Evolutionary conservation across 495 filamentous ascomycete genomes (phyloP).

Genomic region (Niebla homalea): DNA sequence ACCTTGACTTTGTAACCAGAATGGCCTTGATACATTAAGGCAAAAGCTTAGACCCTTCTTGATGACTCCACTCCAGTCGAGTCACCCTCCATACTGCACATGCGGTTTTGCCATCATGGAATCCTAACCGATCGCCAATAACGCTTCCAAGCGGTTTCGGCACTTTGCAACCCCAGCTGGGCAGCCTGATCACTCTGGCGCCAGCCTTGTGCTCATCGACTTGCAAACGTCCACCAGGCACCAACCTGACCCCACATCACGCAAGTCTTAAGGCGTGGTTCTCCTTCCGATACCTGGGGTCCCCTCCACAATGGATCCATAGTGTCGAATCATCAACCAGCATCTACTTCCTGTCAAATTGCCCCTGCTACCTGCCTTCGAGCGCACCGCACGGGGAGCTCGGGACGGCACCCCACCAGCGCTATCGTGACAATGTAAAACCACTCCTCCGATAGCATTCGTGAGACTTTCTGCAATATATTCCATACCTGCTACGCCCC

Average conservation of each 20-base stretch:
- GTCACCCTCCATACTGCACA: too few relatives aligned
- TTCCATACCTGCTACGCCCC: neutral
- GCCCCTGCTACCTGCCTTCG: too few relatives aligned
- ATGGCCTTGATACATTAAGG: too few relatives aligned
- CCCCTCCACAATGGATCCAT: slow-evolving; percentile 3
- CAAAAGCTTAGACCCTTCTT: too few relatives aligned
- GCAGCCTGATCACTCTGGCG: slow-evolving; percentile 1
- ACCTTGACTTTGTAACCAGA: too few relatives aligned
- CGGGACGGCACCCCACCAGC: too few relatives aligned
- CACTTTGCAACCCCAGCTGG: slow-evolving; percentile 17
- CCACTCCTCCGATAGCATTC: too few relatives aligned
- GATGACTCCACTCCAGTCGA: neutral
- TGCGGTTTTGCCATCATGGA: too few relatives aligned
- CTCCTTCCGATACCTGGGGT: neutral
- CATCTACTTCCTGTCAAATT: too few relatives aligned
- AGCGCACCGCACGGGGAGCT: too few relatives aligned
- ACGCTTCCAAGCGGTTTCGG: slow-evolving; percentile 12
- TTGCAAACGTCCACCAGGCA: slow-evolving; percentile 9
- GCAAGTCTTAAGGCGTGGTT: slow-evolving; percentile 2
- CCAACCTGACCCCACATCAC: slow-evolving; percentile 7
- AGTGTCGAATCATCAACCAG: neutral
- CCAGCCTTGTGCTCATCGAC: slow-evolving; percentile 11
- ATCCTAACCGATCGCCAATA: slow-evolving; percentile 12
- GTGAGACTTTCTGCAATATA: neutral
- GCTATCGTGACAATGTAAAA: too few relatives aligned